phyloP scores from a whole-genome alignment of 352 stramenopile species.

The Globisporangium uncinulatum region DNA sequence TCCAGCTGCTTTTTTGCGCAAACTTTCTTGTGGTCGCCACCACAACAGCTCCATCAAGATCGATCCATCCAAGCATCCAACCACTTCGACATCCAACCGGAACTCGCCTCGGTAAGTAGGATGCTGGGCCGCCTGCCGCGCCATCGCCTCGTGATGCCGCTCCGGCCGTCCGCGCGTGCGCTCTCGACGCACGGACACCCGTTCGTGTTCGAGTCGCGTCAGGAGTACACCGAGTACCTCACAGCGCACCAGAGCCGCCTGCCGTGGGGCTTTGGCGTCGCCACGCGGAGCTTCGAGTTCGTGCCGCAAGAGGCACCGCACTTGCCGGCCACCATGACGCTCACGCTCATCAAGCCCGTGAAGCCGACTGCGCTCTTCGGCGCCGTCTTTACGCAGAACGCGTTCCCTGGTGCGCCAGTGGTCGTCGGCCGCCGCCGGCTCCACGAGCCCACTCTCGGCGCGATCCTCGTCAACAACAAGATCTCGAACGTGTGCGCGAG shows the following conservation, averaged over 20 bases:
- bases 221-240: constrained; percentile 82
- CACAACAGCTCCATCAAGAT: not conserved
- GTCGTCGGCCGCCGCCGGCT: constrained; percentile 90
- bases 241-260: constrained; percentile 70
- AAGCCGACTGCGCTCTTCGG: constrained; percentile 83
- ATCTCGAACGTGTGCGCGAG: constrained; percentile 98
- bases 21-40: constrained; percentile 5
- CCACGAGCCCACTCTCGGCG: constrained; percentile 86
- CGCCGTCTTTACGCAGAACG: constrained; percentile 89
- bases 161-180: constrained; percentile 15
- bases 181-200: constrained; percentile 42
- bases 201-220: constrained; percentile 78
- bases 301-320: constrained; percentile 75
- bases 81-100: not conserved
- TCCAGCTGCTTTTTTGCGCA: not conserved
- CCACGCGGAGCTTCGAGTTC: constrained; percentile 82
- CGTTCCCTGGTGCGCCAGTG: constrained; percentile 87
- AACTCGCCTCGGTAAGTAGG: not conserved
- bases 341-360: constrained; percentile 84
- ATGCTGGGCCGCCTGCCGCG: constrained; percentile 14
- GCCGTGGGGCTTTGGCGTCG: constrained; percentile 81
- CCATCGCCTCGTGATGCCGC: not conserved
- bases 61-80: not conserved
- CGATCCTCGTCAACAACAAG: constrained; percentile 99
- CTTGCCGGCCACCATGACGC: constrained; percentile 77